phyloP scores from a whole-genome alignment of 306 rosid genomes.

The Trifolium dubium region DNA sequence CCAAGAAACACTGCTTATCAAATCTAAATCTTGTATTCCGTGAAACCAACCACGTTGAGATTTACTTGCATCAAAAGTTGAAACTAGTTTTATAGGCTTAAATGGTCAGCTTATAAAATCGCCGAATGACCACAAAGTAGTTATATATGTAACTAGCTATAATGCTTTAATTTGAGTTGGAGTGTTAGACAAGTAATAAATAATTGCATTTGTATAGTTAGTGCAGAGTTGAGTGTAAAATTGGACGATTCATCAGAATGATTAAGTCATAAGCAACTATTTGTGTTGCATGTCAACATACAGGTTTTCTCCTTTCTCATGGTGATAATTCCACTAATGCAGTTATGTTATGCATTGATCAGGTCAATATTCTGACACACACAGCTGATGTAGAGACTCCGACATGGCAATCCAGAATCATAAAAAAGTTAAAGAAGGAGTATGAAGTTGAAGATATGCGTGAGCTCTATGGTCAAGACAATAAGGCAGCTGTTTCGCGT shows the following conservation, averaged over 20 bases:
- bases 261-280: neutral
- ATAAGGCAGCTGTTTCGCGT: slow-evolving; percentile 24
- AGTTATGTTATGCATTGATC: slow-evolving; percentile 35
- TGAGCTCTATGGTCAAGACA: slow-evolving; percentile 36
- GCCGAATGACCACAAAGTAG: neutral
- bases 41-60: neutral
- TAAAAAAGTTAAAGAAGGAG: slow-evolving; percentile 47
- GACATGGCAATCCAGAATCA: slow-evolving; percentile 46
- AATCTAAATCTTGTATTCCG: neutral
- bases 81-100: neutral
- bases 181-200: neutral
- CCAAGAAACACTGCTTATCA: neutral
- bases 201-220: slow-evolving; percentile 8
- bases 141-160: neutral
- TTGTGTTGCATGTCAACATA: neutral
- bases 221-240: slow-evolving; percentile 11
- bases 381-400: slow-evolving; percentile 56
- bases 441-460: slow-evolving; percentile 51
- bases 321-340: neutral
- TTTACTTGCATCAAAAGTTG: neutral
- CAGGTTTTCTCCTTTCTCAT: slow-evolving; percentile 18
- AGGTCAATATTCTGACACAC: slow-evolving; percentile 72
- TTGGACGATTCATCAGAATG: slow-evolving; percentile 4
- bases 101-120: neutral
- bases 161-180: neutral